Conservation (phyloP, 2,329 filamentous ascomycete species). For the Neonectria magnoliae region DNA sequence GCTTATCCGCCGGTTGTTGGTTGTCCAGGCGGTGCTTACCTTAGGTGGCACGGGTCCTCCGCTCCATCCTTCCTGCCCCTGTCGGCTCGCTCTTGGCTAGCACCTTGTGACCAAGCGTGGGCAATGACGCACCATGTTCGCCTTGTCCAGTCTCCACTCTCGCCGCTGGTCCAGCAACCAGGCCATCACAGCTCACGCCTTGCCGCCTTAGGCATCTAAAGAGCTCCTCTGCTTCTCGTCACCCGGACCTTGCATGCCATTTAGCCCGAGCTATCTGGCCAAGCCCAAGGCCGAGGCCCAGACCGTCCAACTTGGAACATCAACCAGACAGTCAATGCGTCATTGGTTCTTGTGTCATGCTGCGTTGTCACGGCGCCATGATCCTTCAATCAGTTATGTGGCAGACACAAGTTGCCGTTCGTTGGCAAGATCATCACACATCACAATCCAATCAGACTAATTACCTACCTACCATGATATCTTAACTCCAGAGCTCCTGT, state of each 20-base stretch:
- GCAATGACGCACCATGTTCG: constrained; percentile 43
- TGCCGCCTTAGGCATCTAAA: constrained; percentile 42
- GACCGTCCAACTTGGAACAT: constrained; percentile 18
- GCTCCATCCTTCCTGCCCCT: constrained; percentile 21
- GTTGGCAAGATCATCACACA: neutral
- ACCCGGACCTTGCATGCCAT: constrained; percentile 5
- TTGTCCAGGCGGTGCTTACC: constrained; percentile 15
- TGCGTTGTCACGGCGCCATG: constrained; percentile 4
- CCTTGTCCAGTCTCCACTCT: constrained; percentile 36
- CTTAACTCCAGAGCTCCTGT: neutral
- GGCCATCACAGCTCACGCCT: constrained; percentile 25
- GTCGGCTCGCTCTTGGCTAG: constrained; percentile 28
- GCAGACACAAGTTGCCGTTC: neutral
- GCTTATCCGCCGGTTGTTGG: constrained; percentile 5
- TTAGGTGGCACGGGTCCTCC: constrained; percentile 13
- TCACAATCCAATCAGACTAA: neutral
- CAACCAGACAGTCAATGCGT: constrained; percentile 2
- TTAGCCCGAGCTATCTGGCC: constrained; percentile 25
- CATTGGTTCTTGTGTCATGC: constrained; percentile 4
- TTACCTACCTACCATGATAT: neutral
- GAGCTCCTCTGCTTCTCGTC: constrained; percentile 9
- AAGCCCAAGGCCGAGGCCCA: constrained; percentile 14
- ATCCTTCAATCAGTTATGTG: neutral
- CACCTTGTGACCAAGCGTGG: constrained; percentile 40
- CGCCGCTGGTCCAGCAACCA: constrained; percentile 40